phyloP scores from a whole-genome alignment of 495 filamentous ascomycete genomes.

The Aspergillus olivimuriae region DNA sequence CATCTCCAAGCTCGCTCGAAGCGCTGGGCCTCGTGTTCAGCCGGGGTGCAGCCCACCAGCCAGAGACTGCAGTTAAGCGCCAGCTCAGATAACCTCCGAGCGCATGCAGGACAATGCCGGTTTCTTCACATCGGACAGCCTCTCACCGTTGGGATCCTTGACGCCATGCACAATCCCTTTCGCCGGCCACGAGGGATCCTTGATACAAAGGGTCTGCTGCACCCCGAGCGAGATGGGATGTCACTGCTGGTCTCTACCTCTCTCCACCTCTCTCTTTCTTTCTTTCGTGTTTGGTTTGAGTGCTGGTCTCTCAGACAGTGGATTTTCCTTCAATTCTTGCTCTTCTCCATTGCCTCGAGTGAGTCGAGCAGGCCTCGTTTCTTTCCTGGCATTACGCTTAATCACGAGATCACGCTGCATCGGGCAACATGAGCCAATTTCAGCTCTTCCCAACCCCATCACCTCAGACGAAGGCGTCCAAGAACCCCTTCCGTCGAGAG shows the following conservation, averaged over 20 bases:
- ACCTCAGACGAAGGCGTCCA: conserved; percentile 26
- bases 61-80: conserved; percentile 19
- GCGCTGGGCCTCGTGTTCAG: conserved; percentile 3
- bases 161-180: conserved; percentile 3
- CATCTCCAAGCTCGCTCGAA: conserved; percentile 2
- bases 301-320: neutral
- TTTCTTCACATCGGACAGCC: conserved; percentile 17
- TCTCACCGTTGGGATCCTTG: conserved; percentile 22
- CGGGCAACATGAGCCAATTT: conserved; percentile 36
- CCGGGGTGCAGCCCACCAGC: conserved; percentile 9
- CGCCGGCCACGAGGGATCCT: neutral
- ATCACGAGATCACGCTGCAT: neutral
- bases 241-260: neutral
- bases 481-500: conserved; percentile 31
- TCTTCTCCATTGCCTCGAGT: neutral
- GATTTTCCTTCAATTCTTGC: neutral
- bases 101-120: conserved; percentile 10
- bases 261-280: neutral
- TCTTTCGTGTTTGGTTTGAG: neutral
- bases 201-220: too few species aligned
- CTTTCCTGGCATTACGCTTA: neutral
- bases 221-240: too few species aligned
- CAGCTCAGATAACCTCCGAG: conserved; percentile 11
- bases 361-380: conserved; percentile 3
- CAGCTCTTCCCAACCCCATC: conserved; percentile 51